phyloP scores from a whole-genome alignment of 257 asterid genomes.

The Nicotiana tomentosiformis region DNA sequence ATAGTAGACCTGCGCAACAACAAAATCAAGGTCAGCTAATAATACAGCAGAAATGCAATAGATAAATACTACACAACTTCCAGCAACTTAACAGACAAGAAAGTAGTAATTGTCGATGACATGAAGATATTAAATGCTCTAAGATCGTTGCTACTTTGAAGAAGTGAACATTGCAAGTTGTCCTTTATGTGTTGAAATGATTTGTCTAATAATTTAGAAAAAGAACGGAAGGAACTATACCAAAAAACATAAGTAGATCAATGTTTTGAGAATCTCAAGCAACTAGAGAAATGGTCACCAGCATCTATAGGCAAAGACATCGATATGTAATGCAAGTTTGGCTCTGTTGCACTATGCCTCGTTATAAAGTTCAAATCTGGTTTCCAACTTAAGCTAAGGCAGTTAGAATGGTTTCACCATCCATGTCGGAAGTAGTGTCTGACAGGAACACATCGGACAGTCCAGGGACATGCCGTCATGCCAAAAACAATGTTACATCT shows the following conservation, averaged over 20 bases:
- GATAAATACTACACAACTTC: not conserved
- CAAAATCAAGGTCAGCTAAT: not conserved
- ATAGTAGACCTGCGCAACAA: slow-evolving; percentile 61
- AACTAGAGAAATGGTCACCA: not conserved
- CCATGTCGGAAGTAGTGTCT: not conserved
- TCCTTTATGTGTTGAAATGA: not conserved
- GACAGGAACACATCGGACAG: not conserved
- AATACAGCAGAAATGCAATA: not conserved
- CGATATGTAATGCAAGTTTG: not conserved
- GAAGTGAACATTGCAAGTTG: not conserved
- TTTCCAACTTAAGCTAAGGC: not conserved
- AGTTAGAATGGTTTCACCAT: not conserved
- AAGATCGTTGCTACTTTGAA: slow-evolving; percentile 1
- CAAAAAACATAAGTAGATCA: not conserved
- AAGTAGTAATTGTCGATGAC: not conserved
- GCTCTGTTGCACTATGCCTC: not conserved
- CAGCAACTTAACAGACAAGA: not conserved
- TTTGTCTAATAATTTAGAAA: not conserved
- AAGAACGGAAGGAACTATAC: not conserved
- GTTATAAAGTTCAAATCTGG: not conserved
- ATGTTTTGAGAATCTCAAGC: not conserved
- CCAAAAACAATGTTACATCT: not conserved
- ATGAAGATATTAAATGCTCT: not conserved
- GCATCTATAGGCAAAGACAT: not conserved
- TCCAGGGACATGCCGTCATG: not conserved